Base-by-base conservation (phyloP, 495 filamentous ascomycete genomes). In the Sordaria brevicollis region DNA sequence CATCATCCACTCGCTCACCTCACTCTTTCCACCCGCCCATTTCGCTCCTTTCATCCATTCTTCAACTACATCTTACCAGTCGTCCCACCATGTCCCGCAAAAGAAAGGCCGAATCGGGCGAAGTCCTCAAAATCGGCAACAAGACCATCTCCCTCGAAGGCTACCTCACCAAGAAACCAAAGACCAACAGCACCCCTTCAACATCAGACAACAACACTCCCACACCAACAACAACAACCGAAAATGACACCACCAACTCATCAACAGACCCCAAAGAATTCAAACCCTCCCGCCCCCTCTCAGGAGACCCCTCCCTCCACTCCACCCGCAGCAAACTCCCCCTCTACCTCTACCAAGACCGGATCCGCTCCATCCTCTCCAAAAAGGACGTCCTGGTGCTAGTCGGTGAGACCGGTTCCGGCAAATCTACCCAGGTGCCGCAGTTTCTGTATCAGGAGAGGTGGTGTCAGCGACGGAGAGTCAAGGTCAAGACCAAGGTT, bases 341-440 rank as follows among this genome's bases (percentile, higher is more conserved):
- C 0, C 93, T 99, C 66, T 97, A 93, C 87, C 76, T 82, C 1
- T 85, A 91, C 70, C 89, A 87, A 67, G 81, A 88, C 33, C 86
- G 89, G 33, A 93, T 99, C 67, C 88, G 89, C 4, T 74, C 83
- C 34, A 81, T 84, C 5, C 79, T 98, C 21, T 83, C 82, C 15
- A 78, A 89, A 9, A 88, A 91, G 54, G 87, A 97, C 77, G 86
- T 97, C 29, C 84, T 98, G 68, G 82, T 99, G 0, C 81, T 99
- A 35, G 89, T 94, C 29, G 96, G 96, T 79, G 94, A 97, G 75
- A 99, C 96, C 1, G 96, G 96, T 77, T 94, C 91, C 38, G 96
- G 96, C 75, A 99, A 99, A 81, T 93, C 90, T 83, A 99, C 96
- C 1, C 96, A 99, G 78, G 90, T 97, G 11, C 94, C 94, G 0